phyloP scores from a whole-genome alignment of 2,329 filamentous ascomycete genomes.

The Lachnellula suecica region DNA sequence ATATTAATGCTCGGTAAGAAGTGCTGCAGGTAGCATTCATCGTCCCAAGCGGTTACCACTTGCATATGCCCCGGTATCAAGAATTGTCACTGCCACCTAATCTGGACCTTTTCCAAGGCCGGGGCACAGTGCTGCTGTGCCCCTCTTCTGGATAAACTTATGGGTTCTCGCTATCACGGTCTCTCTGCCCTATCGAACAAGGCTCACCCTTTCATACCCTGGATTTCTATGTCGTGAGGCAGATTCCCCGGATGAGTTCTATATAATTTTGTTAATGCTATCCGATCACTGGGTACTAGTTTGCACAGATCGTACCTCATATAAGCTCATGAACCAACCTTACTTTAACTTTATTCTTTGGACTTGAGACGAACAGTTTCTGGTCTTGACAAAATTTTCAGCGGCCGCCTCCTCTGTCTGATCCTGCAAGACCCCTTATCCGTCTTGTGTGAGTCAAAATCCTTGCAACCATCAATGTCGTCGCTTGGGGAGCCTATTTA shows the following conservation, averaged over 20 bases:
- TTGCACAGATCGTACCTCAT: slow-evolving; percentile 4
- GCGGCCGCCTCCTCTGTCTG: not conserved
- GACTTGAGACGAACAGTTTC: not conserved
- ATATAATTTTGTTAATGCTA: slow-evolving; percentile 13
- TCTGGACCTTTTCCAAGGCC: slow-evolving; percentile 12
- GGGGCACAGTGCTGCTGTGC: slow-evolving; percentile 23
- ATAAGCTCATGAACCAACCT: not conserved
- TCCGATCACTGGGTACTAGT: slow-evolving; percentile 4
- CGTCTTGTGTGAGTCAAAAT: not conserved
- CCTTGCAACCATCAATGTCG: slow-evolving; percentile 10
- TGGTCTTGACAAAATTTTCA: not conserved
- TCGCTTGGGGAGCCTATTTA: slow-evolving; percentile 8
- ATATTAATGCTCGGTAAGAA: not conserved
- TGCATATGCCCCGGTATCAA: slow-evolving; percentile 4
- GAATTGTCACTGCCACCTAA: slow-evolving; percentile 20
- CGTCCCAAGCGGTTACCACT: slow-evolving; percentile 10
- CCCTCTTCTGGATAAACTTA: slow-evolving; percentile 22
- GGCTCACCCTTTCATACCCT: slow-evolving; percentile 7
- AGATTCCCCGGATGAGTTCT: slow-evolving; percentile 12
- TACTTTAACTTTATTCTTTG: not conserved
- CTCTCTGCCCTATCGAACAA: slow-evolving; percentile 14
- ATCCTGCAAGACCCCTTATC: not conserved
- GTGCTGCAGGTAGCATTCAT: not conserved
- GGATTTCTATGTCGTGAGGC: slow-evolving; percentile 14
- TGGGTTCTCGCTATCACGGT: slow-evolving; percentile 18